These are phyloP conservation scores for Solanum lycopersicoides DNA, from an alignment of 257 asterid species.

Conservation along the genomic window DNA sequence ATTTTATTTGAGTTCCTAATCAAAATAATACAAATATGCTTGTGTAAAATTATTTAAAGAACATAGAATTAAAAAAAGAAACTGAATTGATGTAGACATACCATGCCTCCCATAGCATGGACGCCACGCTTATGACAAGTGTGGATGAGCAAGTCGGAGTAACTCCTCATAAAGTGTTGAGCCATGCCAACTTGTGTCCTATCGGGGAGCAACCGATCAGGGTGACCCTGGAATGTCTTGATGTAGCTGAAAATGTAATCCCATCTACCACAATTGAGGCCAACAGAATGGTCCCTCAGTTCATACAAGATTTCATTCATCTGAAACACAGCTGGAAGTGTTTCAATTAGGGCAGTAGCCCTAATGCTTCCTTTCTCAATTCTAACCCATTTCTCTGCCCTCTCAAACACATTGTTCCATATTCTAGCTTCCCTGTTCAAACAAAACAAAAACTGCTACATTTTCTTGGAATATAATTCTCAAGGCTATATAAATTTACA, in stretches of 20 bases:
- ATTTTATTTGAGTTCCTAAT: not conserved
- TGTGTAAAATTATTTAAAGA: not conserved
- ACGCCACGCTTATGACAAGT: conserved; percentile 90
- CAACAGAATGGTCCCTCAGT: conserved; percentile 70
- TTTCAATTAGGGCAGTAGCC: conserved; percentile 87
- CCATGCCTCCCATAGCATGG: conserved; percentile 99
- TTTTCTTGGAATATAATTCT: not conserved
- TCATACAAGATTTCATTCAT: conserved; percentile 89
- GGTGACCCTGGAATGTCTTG: conserved; percentile 84
- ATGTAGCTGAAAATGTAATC: conserved; percentile 96
- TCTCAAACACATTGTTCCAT: conserved; percentile 76
- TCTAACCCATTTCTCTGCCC: conserved; percentile 67
- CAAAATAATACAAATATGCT: not conserved
- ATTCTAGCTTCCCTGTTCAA: conserved; percentile 74
- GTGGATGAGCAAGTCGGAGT: conserved; percentile 78
- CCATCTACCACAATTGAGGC: conserved; percentile 95
- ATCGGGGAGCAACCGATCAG: conserved; percentile 81
- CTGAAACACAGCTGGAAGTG: conserved; percentile 93
- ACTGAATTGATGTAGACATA: not conserved
- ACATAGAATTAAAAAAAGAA: not conserved
- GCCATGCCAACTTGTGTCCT: conserved; percentile 82
- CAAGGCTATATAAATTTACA: not conserved
- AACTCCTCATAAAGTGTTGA: conserved; percentile 88
- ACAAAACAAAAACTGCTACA: not conserved
- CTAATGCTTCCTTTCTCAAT: conserved; percentile 79